Evolutionary conservation across 179 eudicot genomes (phyloP), one percentile per base, ranked within the genome.

Genomic region (Amaranthus tricolor): DNA sequence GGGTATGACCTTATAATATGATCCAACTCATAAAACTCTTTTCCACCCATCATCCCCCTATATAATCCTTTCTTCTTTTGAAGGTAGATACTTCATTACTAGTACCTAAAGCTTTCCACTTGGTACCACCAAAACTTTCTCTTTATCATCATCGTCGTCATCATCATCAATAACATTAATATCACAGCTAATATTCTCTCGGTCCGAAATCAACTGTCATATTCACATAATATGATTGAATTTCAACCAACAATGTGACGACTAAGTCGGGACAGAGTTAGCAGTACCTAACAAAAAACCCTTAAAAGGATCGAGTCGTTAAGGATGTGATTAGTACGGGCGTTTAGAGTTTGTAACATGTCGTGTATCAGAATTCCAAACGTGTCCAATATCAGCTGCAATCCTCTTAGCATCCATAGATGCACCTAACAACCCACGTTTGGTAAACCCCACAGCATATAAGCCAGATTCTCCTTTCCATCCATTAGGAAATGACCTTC

Each of bases 391-490:
- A 24, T 89, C 94, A 70, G 85, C 72, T 24, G 94, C 91, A 61
- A 86, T 88, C 66, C 79, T 83, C 56, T 64, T 76, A 19, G 94
- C 91, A 80, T 88, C 94, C 62, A 77, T 50, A 19, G 91, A 88
- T 63, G 82, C 82, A 71, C 91, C 94, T 71, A 86, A 76, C 74
- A 89, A 82, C 70, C 91, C 91, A 20, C 79, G 85, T 71, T 81
- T 83, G 14, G 85, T 85, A 71, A 88, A 89, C 56, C 91, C 94
- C 21, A 89, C 89, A 0, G 90, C 89, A 58, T 86, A 88, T 14
- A 84, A 62, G 62, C 91, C 90, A 66, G 70, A 51, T 16, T 84
- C 77, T 6, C 94, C 91, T 83, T 86, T 88, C 94, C 88, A 88
- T 47, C 87, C 86, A 13, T 84, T 75, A 7, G 91, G 89, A 70